Evolutionary conservation across 1,139 yeast genomes (phyloP).

Genomic region (Candida smagusa): DNA sequence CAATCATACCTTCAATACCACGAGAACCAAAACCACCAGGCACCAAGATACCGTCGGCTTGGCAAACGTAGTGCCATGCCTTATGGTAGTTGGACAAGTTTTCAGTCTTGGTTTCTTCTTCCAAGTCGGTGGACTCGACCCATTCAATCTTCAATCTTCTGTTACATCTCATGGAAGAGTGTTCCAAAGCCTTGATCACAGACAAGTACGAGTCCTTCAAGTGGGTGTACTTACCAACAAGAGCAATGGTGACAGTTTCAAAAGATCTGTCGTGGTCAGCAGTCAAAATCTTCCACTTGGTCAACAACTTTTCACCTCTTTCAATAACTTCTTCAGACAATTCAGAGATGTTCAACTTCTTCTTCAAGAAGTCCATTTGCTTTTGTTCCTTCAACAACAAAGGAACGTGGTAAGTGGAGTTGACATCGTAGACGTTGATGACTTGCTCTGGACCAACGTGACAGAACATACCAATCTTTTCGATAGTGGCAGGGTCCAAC

Average conservation of each 20-base stretch:
- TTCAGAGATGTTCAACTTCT: constrained; percentile 62
- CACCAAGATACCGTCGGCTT: constrained; percentile 94
- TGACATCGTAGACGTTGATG: constrained; percentile 93
- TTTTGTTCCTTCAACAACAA: constrained; percentile 83
- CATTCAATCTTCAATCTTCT: constrained; percentile 84
- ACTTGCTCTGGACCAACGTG: constrained; percentile 98
- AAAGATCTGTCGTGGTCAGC: constrained; percentile 73
- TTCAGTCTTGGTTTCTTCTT: constrained; percentile 59
- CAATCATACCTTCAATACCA: constrained; percentile 97
- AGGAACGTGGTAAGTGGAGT: constrained; percentile 97
- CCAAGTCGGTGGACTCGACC: constrained; percentile 94
- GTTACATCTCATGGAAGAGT: constrained; percentile 85
- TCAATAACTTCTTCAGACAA: constrained; percentile 51
- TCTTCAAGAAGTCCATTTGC: constrained; percentile 69
- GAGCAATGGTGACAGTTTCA: constrained; percentile 88
- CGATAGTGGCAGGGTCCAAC: constrained; percentile 79
- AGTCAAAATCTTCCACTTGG: constrained; percentile 80
- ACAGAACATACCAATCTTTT: constrained; percentile 97
- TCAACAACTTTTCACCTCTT: constrained; percentile 68
- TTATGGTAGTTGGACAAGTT: constrained; percentile 81
- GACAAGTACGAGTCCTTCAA: constrained; percentile 93
- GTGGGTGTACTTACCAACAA: constrained; percentile 96
- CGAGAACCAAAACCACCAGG: constrained; percentile 98
- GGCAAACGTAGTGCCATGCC: constrained; percentile 93
- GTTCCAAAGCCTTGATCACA: constrained; percentile 93